Conservation (phyloP, 768 basidiomycete genomes). For the Leccinum truebloodii region DNA sequence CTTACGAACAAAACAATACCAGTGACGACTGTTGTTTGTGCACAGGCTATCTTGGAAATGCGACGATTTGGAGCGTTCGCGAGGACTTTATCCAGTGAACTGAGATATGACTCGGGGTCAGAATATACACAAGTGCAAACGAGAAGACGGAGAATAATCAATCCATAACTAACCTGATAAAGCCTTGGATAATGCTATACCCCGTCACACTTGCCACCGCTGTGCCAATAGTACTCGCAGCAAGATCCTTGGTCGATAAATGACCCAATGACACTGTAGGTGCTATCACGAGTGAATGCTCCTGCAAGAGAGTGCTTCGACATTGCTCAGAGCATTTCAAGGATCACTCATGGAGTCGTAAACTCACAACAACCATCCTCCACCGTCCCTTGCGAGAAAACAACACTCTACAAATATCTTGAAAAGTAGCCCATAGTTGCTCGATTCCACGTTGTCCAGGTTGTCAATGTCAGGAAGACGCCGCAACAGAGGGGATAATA, state of each 20-base stretch:
- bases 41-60: constrained; percentile 19
- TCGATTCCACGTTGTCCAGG: constrained; percentile 17
- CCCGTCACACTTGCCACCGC: constrained; percentile 44
- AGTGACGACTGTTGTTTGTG: constrained; percentile 23
- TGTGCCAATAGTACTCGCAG: constrained; percentile 46
- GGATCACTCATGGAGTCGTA: neutral
- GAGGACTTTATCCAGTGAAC: constrained; percentile 24
- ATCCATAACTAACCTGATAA: constrained; percentile 37
- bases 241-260: constrained; percentile 52
- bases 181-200: constrained; percentile 43
- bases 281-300: constrained; percentile 28
- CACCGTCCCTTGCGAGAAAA: constrained; percentile 24
- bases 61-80: constrained; percentile 13
- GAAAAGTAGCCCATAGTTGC: constrained; percentile 8
- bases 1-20: constrained; percentile 27
- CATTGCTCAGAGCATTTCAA: constrained; percentile 1
- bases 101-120: constrained; percentile 4
- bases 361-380: constrained; percentile 26
- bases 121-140: constrained; percentile 10
- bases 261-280: constrained; percentile 48
- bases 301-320: constrained; percentile 22
- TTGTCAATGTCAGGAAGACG: constrained; percentile 22
- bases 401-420: constrained; percentile 19
- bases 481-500: constrained; percentile 15
- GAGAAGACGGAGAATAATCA: neutral